Percentiles rank a stretch among this genome's conserved stretches.
Evolutionary conservation across 768 basidiomycete genomes (phyloP).

Genomic region (Podaxis carcinomalis): DNA sequence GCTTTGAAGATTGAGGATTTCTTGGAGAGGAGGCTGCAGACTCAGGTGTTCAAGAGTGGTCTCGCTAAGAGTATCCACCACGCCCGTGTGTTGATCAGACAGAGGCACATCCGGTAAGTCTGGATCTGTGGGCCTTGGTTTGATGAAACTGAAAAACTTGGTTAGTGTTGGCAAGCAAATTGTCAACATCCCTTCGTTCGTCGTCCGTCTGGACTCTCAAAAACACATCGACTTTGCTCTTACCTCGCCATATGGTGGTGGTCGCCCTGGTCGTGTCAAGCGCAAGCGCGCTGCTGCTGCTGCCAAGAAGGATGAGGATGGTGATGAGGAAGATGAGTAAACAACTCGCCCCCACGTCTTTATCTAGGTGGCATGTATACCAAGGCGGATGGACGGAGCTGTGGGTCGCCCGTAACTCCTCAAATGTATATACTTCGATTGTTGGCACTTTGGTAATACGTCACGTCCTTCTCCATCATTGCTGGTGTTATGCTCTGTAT

Average conservation of each 20-base stretch:
- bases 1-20: slow-evolving; percentile 99
- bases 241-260: slow-evolving; percentile 95
- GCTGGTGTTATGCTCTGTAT: slow-evolving; percentile 2
- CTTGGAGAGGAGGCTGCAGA: slow-evolving; percentile 98
- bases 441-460: neutral
- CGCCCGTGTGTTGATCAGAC: slow-evolving; percentile 95
- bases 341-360: slow-evolving; percentile 13
- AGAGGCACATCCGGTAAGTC: slow-evolving; percentile 93
- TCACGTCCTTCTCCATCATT: neutral
- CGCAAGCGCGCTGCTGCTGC: slow-evolving; percentile 95
- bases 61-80: slow-evolving; percentile 99
- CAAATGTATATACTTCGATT: neutral
- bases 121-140: neutral
- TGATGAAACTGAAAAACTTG: neutral
- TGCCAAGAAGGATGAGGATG: slow-evolving; percentile 87
- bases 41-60: slow-evolving; percentile 99
- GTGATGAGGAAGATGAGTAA: slow-evolving; percentile 83
- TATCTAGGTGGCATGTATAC: slow-evolving; percentile 16
- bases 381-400: slow-evolving; percentile 3
- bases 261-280: slow-evolving; percentile 94
- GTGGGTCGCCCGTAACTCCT: neutral
- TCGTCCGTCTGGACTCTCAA: slow-evolving; percentile 98
- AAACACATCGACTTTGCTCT: slow-evolving; percentile 99
- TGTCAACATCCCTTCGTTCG: slow-evolving; percentile 97
- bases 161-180: slow-evolving; percentile 95